A percentile compares a stretch with the other conserved stretches of the same genome.
Conservation (phyloP, 768 basidiomycete species). For the Termitomyces sp. region DNA sequence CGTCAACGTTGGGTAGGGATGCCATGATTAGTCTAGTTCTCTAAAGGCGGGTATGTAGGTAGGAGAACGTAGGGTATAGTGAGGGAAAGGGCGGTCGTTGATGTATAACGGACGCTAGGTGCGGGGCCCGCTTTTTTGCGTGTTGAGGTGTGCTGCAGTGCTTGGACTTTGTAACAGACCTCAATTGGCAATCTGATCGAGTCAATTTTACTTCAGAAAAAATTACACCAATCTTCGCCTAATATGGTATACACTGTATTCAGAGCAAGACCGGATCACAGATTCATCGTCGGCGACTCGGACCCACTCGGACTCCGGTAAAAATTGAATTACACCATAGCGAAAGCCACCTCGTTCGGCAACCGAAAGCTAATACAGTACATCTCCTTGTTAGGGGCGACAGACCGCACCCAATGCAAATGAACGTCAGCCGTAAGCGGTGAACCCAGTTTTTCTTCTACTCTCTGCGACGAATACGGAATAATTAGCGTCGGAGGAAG, state of each 20-base stretch:
- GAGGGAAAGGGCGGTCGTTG: background rate
- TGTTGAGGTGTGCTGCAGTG: slow-evolving; percentile 25
- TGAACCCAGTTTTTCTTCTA: slow-evolving; percentile 58
- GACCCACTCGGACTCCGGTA: background rate
- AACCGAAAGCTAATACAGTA: slow-evolving; percentile 86
- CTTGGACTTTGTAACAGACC: slow-evolving; percentile 17
- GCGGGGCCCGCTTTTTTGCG: slow-evolving; percentile 6
- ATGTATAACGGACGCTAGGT: slow-evolving; percentile 1
- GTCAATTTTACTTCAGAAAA: slow-evolving; percentile 4
- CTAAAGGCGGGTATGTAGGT: slow-evolving; percentile 30
- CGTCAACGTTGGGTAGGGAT: slow-evolving; percentile 46
- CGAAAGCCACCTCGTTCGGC: slow-evolving; percentile 32
- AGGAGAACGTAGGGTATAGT: slow-evolving; percentile 20
- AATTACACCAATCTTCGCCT: slow-evolving; percentile 6
- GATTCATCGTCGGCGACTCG: slow-evolving; percentile 1
- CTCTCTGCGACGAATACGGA: slow-evolving; percentile 45
- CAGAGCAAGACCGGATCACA: background rate
- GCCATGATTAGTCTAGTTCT: slow-evolving; percentile 26
- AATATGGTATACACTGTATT: slow-evolving; percentile 2
- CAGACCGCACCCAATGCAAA: slow-evolving; percentile 81
- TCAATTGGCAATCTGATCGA: slow-evolving; percentile 14
- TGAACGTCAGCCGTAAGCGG: slow-evolving; percentile 42
- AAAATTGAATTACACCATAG: background rate
- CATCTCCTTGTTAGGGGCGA: slow-evolving; percentile 97
- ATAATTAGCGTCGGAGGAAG: slow-evolving; percentile 11